Evolutionary conservation across 1,284 basidiomycete genomes (phyloP), one percentile per base, ranked within the genome.

Genomic region (Grifola frondosa): DNA sequence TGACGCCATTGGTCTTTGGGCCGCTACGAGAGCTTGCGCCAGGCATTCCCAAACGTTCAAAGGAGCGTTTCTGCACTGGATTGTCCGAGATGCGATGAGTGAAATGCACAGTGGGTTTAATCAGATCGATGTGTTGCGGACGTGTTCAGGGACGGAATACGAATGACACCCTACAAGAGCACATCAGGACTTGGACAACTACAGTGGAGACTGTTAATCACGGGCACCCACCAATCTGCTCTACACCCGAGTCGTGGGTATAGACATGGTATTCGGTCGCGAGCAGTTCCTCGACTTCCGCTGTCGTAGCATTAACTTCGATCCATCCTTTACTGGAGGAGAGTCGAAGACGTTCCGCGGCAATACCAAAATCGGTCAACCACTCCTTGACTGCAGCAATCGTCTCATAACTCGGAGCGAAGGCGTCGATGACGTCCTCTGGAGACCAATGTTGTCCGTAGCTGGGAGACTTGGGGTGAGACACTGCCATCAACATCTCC

Each of bases 71-170:
- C 40, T 35, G 46, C 4, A 37, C 33, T 23, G 32, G 44, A 35
- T 48, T 34, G 3, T 40, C 30, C 11, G 37, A 43, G 5, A 52
- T 21, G 22, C 54, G 58, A 22, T 60, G 57, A 31, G 61, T 57
- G 53, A 72, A 70, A 50, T 74, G 67, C 1, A 73, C 62, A 1
- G 73, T 74, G 4, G 73, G 73, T 40, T 67, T 67, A 46, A 75
- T 64, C 31, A 74, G 54, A 44, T 75, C 73, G 31, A 75, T 61
- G 43, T 73, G 68, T 13, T 53, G 16, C 58, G 56, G 26, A 75
- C 50, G 42, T 64, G 56, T 24, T 54, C 55, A 1, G 71, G 73
- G 21, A 75, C 56, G 13, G 64, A 67, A 49, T 74, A 75, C 7
- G 63, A 62, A 35, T 66, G 58, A 39, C 67, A 70, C 16, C 65